phyloP scores from a whole-genome alignment of 208 protist genomes.

The Phytomonas francai region DNA sequence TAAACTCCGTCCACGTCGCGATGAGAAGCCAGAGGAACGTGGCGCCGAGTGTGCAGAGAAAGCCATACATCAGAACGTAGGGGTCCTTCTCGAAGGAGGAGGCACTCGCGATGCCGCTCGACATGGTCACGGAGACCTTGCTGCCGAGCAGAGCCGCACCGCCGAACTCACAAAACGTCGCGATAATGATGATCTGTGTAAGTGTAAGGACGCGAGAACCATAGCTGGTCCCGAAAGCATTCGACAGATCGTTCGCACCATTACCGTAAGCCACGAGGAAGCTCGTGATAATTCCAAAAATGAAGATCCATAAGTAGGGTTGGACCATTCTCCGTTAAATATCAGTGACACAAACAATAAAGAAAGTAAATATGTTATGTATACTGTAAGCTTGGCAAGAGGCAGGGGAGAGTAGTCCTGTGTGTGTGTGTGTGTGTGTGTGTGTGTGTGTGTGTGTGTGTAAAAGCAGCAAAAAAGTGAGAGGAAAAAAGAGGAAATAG shows the following conservation, averaged over 20 bases:
- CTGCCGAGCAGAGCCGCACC: constrained; percentile 54
- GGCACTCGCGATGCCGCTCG: constrained; percentile 47
- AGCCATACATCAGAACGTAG: constrained; percentile 72
- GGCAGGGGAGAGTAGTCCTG: neutral
- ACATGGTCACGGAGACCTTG: constrained; percentile 53
- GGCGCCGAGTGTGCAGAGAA: constrained; percentile 40
- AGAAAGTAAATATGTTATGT: neutral
- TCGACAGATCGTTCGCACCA: constrained; percentile 86
- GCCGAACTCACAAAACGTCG: constrained; percentile 57
- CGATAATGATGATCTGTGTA: constrained; percentile 62
- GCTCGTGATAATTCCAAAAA: constrained; percentile 49
- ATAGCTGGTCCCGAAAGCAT: constrained; percentile 84
- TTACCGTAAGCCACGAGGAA: constrained; percentile 71
- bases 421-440: neutral
- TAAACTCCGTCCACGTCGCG: constrained; percentile 34
- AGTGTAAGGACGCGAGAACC: constrained; percentile 61
- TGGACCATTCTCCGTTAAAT: constrained; percentile 20
- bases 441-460: neutral
- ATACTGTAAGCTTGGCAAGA: neutral
- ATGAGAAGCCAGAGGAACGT: constrained; percentile 45
- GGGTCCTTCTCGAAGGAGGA: constrained; percentile 34
- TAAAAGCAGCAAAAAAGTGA: neutral
- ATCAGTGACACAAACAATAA: neutral
- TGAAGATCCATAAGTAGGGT: constrained; percentile 66
- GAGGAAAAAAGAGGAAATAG: neutral